Percentiles rank a stretch among this genome's conserved stretches.
Conservation (phyloP, 2,329 filamentous ascomycete genomes). For the Cucurbitaria berberidis region DNA sequence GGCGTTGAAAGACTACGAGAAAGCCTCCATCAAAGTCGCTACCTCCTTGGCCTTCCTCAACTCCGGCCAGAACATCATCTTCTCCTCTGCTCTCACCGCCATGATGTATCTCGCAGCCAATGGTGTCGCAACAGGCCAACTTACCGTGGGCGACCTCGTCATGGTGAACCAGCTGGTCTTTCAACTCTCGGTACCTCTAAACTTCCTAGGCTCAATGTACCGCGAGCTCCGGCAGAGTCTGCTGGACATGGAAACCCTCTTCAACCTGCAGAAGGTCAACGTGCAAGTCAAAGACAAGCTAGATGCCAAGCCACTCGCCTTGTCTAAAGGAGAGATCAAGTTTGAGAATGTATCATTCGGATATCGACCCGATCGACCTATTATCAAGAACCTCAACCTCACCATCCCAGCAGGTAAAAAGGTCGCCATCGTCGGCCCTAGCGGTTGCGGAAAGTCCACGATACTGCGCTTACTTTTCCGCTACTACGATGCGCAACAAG, state of each 20-base stretch:
- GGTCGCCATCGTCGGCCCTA: conserved; percentile 92
- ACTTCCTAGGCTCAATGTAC: conserved; percentile 98
- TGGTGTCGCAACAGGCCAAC: conserved; percentile 77
- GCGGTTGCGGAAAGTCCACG: conserved; percentile 95
- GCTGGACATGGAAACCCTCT: conserved; percentile 97
- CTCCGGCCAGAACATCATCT: conserved; percentile 95
- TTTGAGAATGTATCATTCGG: conserved; percentile 97
- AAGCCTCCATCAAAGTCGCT: conserved; percentile 93
- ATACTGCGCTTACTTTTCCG: conserved; percentile 90
- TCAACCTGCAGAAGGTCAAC: conserved; percentile 96
- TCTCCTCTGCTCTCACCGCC: conserved; percentile 86
- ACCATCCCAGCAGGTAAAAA: conserved; percentile 96
- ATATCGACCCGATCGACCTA: conserved; percentile 85
- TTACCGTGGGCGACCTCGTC: conserved; percentile 95
- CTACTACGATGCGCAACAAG: conserved; percentile 86
- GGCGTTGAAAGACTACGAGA: conserved; percentile 84
- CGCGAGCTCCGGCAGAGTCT: conserved; percentile 92
- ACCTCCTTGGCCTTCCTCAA: conserved; percentile 94
- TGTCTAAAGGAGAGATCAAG: conserved; percentile 84
- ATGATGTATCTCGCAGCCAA: conserved; percentile 99
- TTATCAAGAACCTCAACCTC: conserved; percentile 81
- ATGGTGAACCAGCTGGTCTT: conserved; percentile 99
- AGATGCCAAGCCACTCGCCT: conserved; percentile 72
- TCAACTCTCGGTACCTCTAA: conserved; percentile 93
- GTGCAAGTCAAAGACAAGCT: conserved; percentile 80